Evolutionary conservation across 2,329 filamentous ascomycete genomes (phyloP), one percentile per base, ranked within the genome.

Genomic region (Sphaerulina musiva): DNA sequence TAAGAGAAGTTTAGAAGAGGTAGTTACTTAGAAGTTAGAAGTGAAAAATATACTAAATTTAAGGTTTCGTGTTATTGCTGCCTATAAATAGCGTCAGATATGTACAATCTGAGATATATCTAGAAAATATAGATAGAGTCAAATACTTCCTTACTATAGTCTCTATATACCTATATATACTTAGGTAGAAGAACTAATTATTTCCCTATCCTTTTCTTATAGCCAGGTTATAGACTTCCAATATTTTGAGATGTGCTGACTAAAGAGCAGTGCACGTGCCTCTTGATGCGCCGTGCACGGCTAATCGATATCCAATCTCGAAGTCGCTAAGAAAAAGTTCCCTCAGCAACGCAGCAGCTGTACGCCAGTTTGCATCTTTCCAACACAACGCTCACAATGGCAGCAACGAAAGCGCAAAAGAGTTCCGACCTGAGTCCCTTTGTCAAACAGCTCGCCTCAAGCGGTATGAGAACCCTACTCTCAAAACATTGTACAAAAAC

Each of bases 391-490:
- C 39, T 41, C 17, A 48, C n/a, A 34, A 62, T 62, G 60, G 49
- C 60, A 26, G 54, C 53, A 32, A 49, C 58, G 34, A 60, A 58
- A 20, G 39, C 48, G 11, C 12, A 38, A 2, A 46, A 51, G 42
- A 39, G 52, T 41, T 59, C 60, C 9, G 49, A 56, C 8, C 51
- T 52, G n/a, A 60, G 44, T 26, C 56, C 88, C 5, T 95, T 95
- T 62, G 85, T 95, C 59, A 87, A 84, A 71, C 85, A 91, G 68
- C 82, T 95, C 59, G 87, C 87, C 52, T 91, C 89, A 36, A 93
- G 87, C 73, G 87, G 89, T 92, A 69, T 59, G 80, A 54, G 46
- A 55, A n/a, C 79, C 95, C 68, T 74, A 11, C 34, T 17, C 10
- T 29, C n/a, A 39, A 8, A 32, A 29, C 43, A 10, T 26, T 43